Evolutionary conservation across 108 stramenopile species (phyloP), one percentile per base, ranked within the genome.

Genomic region (Cyclotella baltica): DNA sequence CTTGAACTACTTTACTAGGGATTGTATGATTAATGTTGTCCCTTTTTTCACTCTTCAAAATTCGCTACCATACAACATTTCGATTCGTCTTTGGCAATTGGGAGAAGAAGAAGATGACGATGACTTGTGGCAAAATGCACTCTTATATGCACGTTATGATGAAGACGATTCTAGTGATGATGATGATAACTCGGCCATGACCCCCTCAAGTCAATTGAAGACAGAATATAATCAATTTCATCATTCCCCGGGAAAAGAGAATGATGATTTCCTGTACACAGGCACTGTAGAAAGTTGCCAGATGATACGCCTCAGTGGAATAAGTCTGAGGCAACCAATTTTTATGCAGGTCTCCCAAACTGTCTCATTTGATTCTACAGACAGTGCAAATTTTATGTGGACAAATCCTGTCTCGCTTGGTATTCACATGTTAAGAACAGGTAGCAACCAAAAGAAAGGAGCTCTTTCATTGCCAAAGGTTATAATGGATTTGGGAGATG

Each of bases 41-140:
- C 80, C 80, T 4, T 71, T 58, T 30, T 76, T 81, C 31, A 40
- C 69, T 29, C 70, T 81, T 9, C 37, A 66, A 33, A 80, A 76
- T 63, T 35, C 59, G 0, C 18, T 80, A 48, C 74, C 80, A 2
- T 75, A 70, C 35, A 43, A 46, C 4, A 48, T 80, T 34, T 27
- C 52, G 31, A 34, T 81, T 22, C 68, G 75, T 61, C 29, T 67
- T 3, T 77, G 80, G 75, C 75, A 76, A 38, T 53, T 46, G 15
- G 28, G 8, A 18, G 52, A 63, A 19, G 35, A 28, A 52, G 69
- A 78, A 16, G 70, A 78, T 11, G 68, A 77, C 9, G 66, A 69
- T 38, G 56, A 59, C 19, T 22, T 76, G 18, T 77, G 67, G 69
- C 48, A 64, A 18, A 62, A 78, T 28, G 62, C 43, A 22, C 3